Percentiles rank a stretch among this genome's conserved stretches.
Evolutionary conservation across 75 land plant species (phyloP).

Genomic region (Selaginella tamariscina): DNA sequence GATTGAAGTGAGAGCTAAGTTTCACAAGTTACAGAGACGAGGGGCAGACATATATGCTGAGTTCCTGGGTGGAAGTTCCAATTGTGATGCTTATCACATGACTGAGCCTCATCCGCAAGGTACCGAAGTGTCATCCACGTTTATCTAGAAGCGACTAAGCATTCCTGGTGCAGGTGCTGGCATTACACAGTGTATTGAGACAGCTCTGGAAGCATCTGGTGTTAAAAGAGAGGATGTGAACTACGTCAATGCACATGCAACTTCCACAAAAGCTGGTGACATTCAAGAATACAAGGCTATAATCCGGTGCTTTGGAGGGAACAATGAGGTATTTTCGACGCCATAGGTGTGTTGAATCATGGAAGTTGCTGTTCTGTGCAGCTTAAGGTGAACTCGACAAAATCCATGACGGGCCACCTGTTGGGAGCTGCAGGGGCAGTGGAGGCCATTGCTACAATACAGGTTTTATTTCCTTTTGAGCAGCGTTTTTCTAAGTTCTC

Average conservation of each 20-base stretch:
- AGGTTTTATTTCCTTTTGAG: conserved; percentile 31
- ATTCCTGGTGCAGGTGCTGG: conserved; percentile 44
- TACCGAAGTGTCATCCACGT: conserved; percentile 9
- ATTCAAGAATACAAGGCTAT: conserved; percentile 80
- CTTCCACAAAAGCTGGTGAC: conserved; percentile 78
- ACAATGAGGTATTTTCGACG: conserved; percentile 41
- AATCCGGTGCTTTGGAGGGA: conserved; percentile 59
- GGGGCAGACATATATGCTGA: conserved; percentile 90
- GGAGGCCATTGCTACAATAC: conserved; percentile 88
- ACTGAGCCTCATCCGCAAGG: conserved; percentile 95
- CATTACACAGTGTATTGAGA: conserved; percentile 74
- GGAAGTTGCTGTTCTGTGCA: conserved; percentile 23
- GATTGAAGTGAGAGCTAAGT: background rate
- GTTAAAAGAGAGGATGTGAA: conserved; percentile 63
- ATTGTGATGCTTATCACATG: conserved; percentile 94
- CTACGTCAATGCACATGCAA: conserved; percentile 96
- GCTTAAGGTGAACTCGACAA: conserved; percentile 84
- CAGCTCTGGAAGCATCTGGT: conserved; percentile 68
- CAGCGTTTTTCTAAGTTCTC: too few relatives aligned
- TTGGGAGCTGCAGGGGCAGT: conserved; percentile 93
- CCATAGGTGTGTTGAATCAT: background rate
- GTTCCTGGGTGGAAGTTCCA: conserved; percentile 87
- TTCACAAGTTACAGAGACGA: conserved; percentile 39
- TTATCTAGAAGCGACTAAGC: background rate
- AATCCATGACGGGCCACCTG: conserved; percentile 91